A percentile compares a stretch with the other conserved stretches of the same genome.
Evolutionary conservation across 768 basidiomycete species (phyloP).

Genomic region (Xerocomus brunneocitrinus): DNA sequence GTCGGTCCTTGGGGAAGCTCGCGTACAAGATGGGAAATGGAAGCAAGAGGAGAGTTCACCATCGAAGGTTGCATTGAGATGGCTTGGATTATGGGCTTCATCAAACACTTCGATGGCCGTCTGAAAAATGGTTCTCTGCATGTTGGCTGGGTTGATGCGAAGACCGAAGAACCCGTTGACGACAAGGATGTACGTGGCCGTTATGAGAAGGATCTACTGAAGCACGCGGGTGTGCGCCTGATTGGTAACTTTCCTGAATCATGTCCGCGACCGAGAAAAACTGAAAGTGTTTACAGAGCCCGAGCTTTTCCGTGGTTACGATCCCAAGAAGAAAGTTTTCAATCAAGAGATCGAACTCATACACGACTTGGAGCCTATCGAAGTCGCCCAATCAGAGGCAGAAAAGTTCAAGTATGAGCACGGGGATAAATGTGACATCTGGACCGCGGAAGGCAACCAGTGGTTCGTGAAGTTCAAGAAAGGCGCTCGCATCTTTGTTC

Average conservation of each 20-base stretch:
- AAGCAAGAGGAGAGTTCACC: conserved; percentile 93
- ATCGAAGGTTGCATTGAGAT: conserved; percentile 99
- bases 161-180: conserved; percentile 89
- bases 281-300: conserved; percentile 58
- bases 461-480: conserved; percentile 99
- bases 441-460: conserved; percentile 88
- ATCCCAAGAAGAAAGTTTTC: conserved; percentile 96
- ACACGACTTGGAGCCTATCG: conserved; percentile 95
- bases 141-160: conserved; percentile 98
- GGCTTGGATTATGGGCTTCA: conserved; percentile 99
- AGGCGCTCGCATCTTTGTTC: conserved; percentile 87
- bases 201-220: conserved; percentile 92
- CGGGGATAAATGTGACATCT: conserved; percentile 93
- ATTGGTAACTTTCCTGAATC: conserved; percentile 59
- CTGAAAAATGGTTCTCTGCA: conserved; percentile 88
- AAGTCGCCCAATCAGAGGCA: conserved; percentile 87
- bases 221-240: conserved; percentile 87
- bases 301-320: conserved; percentile 95
- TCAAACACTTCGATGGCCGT: conserved; percentile 98
- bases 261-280: conserved; percentile 2
- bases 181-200: conserved; percentile 94
- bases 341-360: conserved; percentile 95
- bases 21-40: conserved; percentile 99
- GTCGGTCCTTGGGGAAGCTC: conserved; percentile 98
- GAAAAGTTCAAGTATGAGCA: conserved; percentile 95